Evolutionary conservation across 1,284 basidiomycete genomes (phyloP).

Genomic region (Laetiporus sulphureus): DNA sequence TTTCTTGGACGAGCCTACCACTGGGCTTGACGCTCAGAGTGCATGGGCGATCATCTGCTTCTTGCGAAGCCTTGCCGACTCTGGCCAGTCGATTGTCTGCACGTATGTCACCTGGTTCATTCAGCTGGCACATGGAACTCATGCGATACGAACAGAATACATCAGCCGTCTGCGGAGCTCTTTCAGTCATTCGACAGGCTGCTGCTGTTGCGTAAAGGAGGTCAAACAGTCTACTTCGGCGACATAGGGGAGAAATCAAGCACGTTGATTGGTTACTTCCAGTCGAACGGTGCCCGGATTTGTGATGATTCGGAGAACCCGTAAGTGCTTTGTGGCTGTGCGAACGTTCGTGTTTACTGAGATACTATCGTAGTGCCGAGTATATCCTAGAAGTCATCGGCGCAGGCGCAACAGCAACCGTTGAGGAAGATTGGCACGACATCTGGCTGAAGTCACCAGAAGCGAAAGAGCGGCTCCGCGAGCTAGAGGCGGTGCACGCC

Average conservation of each 20-base stretch:
- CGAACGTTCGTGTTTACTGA: too few species aligned
- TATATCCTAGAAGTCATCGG: constrained; percentile 65
- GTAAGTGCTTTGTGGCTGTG: constrained; percentile 21
- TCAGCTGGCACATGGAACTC: too few species aligned
- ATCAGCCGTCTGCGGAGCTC: constrained; percentile 66
- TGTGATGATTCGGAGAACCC: constrained; percentile 34
- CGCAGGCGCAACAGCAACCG: constrained; percentile 38
- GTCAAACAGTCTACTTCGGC: constrained; percentile 72
- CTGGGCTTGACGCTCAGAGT: constrained; percentile 81
- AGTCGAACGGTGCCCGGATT: constrained; percentile 42
- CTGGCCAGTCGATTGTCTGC: constrained; percentile 73
- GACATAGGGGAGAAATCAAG: constrained; percentile 54
- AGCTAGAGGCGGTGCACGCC: constrained; percentile 21
- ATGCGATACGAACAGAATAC: constrained; percentile 26
- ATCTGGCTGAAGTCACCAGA: constrained; percentile 24
- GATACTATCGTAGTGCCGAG: too few species aligned
- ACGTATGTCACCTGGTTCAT: constrained; percentile 31
- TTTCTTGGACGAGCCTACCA: constrained; percentile 79
- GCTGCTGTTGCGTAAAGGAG: constrained; percentile 51
- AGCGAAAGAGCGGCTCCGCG: constrained; percentile 13
- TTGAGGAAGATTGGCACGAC: constrained; percentile 24
- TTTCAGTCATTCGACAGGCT: constrained; percentile 54
- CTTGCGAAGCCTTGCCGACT: constrained; percentile 69
- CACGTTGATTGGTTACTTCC: constrained; percentile 62
- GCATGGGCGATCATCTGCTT: constrained; percentile 82